Evolutionary conservation across 2,329 filamentous ascomycete species (phyloP), one percentile per base, ranked within the genome.

Genomic region (Chaetomium olivaceum): DNA sequence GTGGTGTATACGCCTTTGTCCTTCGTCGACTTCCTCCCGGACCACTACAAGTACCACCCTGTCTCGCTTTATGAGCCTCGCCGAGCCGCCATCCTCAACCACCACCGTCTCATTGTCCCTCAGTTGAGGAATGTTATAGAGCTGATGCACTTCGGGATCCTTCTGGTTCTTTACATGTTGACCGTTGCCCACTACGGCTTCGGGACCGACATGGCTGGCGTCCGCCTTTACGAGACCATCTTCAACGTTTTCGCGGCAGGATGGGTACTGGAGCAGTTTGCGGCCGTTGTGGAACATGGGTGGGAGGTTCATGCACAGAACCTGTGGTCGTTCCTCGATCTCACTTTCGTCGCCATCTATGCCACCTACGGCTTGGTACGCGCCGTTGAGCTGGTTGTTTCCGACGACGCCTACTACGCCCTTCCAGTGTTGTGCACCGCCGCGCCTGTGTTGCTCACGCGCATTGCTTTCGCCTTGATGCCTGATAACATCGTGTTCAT

Each of bases 401-500:
- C 77, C 7, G 76, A 81, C 46, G 76, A 83, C 48, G 78, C 79
- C 33, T 82, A 82, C 56, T 83, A 85, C 72, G 87, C 88, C 1
- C 77, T 90, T 31, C 86, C 90, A 68, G 82, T 91, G 29, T 81
- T 92, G 2, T 85, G 87, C 31, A 82, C 89, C 63, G 89, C 84
- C 4, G 88, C 89, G 1, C 89, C 89, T 0, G 82, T 91, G n/a
- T 80, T 92, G 11, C 80, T 91, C 36, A 89, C 89, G 0, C 83
- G 89, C 9, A 80, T 91, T 27, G 89, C 89, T 4, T 91, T 91
- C 78, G 91, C 89, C 70, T 76, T 91, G 31, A 86, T 91, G 81
- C 88, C 89, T 0, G 89, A 91, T 74, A 91, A 91, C 70, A 89
- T 92, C 78, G 84, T 91, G 46, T 91, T 92, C 76, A 88, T 92